A percentile compares a stretch with the other conserved stretches of the same genome.
phyloP scores from a whole-genome alignment of 805 yeast species.

The Saturnispora diversa region DNA sequence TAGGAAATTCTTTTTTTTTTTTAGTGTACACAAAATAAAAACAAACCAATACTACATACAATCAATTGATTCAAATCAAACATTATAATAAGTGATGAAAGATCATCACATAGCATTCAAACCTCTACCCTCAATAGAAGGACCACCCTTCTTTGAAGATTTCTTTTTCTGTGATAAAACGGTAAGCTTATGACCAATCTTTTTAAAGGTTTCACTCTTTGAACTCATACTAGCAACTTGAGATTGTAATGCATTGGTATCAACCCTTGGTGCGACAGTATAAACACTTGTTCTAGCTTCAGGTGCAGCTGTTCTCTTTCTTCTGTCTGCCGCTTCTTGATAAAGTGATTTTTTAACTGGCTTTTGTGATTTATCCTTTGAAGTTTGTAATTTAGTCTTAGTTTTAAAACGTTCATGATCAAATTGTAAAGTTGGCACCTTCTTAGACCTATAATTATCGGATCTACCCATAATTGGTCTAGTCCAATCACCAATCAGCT shows the following conservation, averaged over 20 bases:
- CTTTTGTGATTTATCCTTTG: conserved; percentile 25
- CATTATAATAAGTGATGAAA: no score
- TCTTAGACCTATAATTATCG: conserved; percentile 86
- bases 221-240: conserved; percentile 37
- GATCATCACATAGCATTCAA: conserved; percentile 16
- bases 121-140: conserved; percentile 70
- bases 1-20: background rate
- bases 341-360: conserved; percentile 49
- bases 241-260: conserved; percentile 39
- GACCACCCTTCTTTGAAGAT: conserved; percentile 57
- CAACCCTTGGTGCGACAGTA: conserved; percentile 81
- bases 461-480: conserved; percentile 95
- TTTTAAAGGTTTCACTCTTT: conserved; percentile 65
- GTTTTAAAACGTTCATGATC: conserved; percentile 48
- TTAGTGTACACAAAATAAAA: no score
- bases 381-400: conserved; percentile 28
- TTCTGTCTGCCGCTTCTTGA: conserved; percentile 83
- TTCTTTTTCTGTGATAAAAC: conserved; percentile 42
- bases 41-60: no score
- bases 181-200: conserved; percentile 55
- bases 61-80: no score
- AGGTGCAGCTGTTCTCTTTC: conserved; percentile 96
- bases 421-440: conserved; percentile 60
- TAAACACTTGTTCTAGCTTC: conserved; percentile 81
- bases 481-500: conserved; percentile 93